Base-by-base conservation (phyloP, 768 basidiomycete genomes). In the Rhizopogon vesiculosus region DNA sequence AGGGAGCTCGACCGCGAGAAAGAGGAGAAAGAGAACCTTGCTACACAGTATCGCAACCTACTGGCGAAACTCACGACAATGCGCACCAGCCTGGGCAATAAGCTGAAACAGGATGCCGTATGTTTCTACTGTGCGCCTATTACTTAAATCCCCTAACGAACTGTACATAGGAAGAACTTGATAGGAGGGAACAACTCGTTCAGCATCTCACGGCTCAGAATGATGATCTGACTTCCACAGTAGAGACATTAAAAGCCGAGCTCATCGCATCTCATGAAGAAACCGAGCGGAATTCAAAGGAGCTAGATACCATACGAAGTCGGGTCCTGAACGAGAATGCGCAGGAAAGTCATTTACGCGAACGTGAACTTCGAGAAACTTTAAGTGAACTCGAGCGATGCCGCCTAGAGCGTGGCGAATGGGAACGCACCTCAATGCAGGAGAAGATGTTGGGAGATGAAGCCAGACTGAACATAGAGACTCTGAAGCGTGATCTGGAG, bases 21-120 rank as follows among this genome's bases (percentile, higher is more conserved):
- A 56, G 85, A 88, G 62, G 96, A 98, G 76, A 95, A 92, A 73
- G 93, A 98, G 51, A 74, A 80, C n/a, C 77, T 94, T 31, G 89
- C 87, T 5, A 71, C 83, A 13, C 93, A 98, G 68, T 95, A 98
- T 71, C 83, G 84, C 56, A 88, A 82, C 60, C 78, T 99, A 39
- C 78, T 99, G 16, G 83, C 85, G 40, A 98, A 93, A 72, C 76
- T 98, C 45, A 94, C 93, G 2, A 82, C 87, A 35, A 98, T 99
- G 95, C 83, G 95, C 22, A 91, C 87, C 39, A 90, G 91, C 19
- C 77, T 98, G 51, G 93, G 95, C 33, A 95, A 92, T 67, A 98
- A 98, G 71, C 78, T 98, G 54, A 86, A 90, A 70, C 92, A 96
- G 69, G 97, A 98, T 72, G 97, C 97, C 64, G 97, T 98, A 76